Evolutionary conservation across 495 filamentous ascomycete species (phyloP).

Genomic region (Penicillium diatomitis): DNA sequence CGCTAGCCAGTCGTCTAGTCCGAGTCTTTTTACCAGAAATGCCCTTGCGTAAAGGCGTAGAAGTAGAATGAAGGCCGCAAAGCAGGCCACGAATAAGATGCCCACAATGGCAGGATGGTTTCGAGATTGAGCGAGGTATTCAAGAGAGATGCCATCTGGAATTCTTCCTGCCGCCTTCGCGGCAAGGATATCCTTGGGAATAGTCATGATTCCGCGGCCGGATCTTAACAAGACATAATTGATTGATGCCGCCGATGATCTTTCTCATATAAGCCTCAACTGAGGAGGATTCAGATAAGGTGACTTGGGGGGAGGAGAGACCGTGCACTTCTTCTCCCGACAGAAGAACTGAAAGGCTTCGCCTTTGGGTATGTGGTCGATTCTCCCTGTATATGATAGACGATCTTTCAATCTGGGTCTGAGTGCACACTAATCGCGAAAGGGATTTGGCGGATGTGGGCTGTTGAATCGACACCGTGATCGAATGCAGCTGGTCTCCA

Average conservation of each 20-base stretch:
- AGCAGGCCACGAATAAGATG: conserved; percentile 29
- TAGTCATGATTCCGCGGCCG: conserved; percentile 10
- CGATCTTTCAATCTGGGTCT: no score
- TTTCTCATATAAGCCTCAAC: no score
- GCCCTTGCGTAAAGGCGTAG: conserved; percentile 26
- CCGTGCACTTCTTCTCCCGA: no score
- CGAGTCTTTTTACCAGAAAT: conserved; percentile 24
- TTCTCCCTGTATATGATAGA: no score
- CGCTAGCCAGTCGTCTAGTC: conserved; percentile 29
- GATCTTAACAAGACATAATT: conserved; percentile 3
- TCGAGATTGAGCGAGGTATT: conserved; percentile 31
- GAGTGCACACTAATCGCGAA: no score
- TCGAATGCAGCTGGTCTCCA: no score
- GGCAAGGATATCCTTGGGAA: conserved; percentile 22
- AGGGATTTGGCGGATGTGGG: no score
- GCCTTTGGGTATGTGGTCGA: no score
- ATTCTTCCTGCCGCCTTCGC: conserved; percentile 23
- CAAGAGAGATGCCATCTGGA: conserved; percentile 21
- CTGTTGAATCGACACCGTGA: no score
- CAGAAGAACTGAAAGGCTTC: no score
- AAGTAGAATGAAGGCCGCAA: conserved; percentile 22
- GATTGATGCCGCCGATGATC: no score
- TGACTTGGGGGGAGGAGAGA: neutral
- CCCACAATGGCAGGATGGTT: conserved; percentile 29
- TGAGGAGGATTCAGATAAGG: neutral